Base-by-base conservation (phyloP, 768 basidiomycete genomes). In the Tephrocybe sp. region DNA sequence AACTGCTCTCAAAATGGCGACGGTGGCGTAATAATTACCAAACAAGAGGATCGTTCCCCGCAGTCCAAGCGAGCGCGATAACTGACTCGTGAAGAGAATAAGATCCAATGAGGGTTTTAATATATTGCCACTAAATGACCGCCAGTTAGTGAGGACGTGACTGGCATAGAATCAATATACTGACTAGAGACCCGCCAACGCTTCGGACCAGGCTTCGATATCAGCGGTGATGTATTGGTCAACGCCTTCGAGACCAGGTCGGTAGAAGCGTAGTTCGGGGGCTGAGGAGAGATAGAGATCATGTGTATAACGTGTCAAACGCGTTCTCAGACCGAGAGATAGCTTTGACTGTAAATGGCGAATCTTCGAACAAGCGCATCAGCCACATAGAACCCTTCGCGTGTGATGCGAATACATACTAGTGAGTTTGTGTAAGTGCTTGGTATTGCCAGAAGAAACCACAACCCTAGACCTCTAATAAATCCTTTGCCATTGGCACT, bases 351-450 rank as follows among this genome's bases (percentile, higher is more conserved):
- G 94, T 1, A 98, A 75, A 64, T 93, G 88, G 4, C 88, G 86
- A 53, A 97, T 90, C 93, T 94, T 37, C 14, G 54, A 11, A 26
- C 28, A 48, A 40, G 12, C 6, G 5, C 23, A 25, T 43, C 15
- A 51, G 26, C 11, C 4, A 48, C 14, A 14, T 15, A 6, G 14
- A n/a, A 3, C 18, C 21, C 5, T 5, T 20, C 3, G 23, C 10
- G 4, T 37, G 32, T 3, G 34, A 49, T 20, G 5, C 7, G 12
- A 18, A 39, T 20, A 20, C 57, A 8, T 26, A 90, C 92, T 91
- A 98, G 93, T 1, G 91, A 86, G 64, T 98, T 98, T 0, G 96
- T 98, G 65, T 93, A 94, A 18, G 93, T 93, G 63, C 90, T 93
- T 0, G 96, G 96, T 21, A 98, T 77, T 1, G 94, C 93, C 9